Conservation (phyloP, 2,329 filamentous ascomycete genomes). For the Dactylella cylindrospora region DNA sequence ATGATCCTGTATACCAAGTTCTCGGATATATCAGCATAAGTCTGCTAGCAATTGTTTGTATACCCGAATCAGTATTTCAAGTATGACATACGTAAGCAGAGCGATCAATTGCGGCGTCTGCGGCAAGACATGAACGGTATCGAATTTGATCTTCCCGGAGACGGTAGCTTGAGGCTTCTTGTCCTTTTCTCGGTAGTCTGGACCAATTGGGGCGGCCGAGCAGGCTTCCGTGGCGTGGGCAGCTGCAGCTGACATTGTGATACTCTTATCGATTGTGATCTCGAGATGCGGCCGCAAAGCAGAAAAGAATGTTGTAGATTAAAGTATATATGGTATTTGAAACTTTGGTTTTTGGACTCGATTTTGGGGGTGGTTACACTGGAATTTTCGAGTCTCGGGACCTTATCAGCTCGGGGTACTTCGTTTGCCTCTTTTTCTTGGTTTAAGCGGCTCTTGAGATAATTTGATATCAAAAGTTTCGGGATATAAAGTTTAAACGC, state of each 20-base stretch:
- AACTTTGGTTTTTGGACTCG: too few species aligned
- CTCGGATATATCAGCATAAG: conserved; percentile 8
- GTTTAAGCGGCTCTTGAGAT: too few species aligned
- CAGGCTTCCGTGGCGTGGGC: conserved; percentile 35
- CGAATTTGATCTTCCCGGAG: conserved; percentile 75
- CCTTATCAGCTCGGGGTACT: too few species aligned
- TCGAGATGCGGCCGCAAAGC: conserved; percentile 8
- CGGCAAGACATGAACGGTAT: conserved; percentile 84
- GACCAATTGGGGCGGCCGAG: conserved; percentile 48
- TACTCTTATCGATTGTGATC: not conserved
- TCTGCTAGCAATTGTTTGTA: not conserved
- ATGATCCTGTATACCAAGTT: conserved; percentile 71
- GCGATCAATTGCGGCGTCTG: conserved; percentile 98
- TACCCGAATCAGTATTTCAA: not conserved
- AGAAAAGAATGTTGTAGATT: conserved; percentile 14
- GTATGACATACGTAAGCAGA: conserved; percentile 79
- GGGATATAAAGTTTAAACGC: too few species aligned
- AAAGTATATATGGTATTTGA: conserved; percentile 33
- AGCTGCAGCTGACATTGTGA: conserved; percentile 32
- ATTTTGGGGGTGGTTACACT: too few species aligned
- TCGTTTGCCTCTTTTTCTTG: too few species aligned
- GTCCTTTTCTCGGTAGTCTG: conserved; percentile 47
- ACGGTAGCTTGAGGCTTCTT: conserved; percentile 56
- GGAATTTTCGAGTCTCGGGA: too few species aligned
- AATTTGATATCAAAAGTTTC: too few species aligned